A percentile compares a stretch with the other conserved stretches of the same genome.
phyloP scores from a whole-genome alignment of 352 stramenopile species.

The Nothophytophthora sp. region DNA sequence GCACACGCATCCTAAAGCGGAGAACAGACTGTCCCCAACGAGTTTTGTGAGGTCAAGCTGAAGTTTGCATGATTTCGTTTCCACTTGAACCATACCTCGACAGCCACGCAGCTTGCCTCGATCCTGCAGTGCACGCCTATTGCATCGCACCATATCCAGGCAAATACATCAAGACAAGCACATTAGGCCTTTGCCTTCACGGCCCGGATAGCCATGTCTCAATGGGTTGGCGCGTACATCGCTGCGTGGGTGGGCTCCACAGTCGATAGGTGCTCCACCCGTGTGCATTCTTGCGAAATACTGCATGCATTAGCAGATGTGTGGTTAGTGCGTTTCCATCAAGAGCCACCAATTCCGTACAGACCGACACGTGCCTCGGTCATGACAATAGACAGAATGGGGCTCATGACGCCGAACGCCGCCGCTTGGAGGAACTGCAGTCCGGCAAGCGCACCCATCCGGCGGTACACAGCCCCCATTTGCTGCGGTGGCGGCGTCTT shows the following conservation, averaged over 20 bases:
- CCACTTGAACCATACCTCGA: constrained; percentile 70
- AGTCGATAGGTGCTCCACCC: constrained; percentile 54
- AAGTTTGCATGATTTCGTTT: no score
- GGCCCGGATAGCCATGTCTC: no score
- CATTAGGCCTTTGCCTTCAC: no score
- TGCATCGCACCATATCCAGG: neutral
- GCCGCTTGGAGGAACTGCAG: constrained; percentile 51
- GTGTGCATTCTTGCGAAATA: constrained; percentile 73
- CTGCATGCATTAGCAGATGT: constrained; percentile 21
- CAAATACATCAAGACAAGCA: neutral
- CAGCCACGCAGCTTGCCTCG: constrained; percentile 69
- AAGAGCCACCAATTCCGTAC: no score
- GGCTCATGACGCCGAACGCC: constrained; percentile 67
- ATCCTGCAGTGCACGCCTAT: constrained; percentile 64
- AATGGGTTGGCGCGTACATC: no score
- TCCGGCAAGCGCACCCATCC: constrained; percentile 42
- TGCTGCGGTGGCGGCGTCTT: no score
- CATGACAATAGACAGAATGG: constrained; percentile 65
- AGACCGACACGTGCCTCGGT: constrained; percentile 45
- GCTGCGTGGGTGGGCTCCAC: constrained; percentile 40
- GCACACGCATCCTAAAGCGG: constrained; percentile 51
- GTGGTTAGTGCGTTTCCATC: no score
- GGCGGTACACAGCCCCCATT: constrained; percentile 16
- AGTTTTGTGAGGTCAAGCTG: no score
- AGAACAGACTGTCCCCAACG: constrained; percentile 67